Base-by-base conservation (phyloP, 2,329 filamentous ascomycete species). In the Neofusicoccum ribis region DNA sequence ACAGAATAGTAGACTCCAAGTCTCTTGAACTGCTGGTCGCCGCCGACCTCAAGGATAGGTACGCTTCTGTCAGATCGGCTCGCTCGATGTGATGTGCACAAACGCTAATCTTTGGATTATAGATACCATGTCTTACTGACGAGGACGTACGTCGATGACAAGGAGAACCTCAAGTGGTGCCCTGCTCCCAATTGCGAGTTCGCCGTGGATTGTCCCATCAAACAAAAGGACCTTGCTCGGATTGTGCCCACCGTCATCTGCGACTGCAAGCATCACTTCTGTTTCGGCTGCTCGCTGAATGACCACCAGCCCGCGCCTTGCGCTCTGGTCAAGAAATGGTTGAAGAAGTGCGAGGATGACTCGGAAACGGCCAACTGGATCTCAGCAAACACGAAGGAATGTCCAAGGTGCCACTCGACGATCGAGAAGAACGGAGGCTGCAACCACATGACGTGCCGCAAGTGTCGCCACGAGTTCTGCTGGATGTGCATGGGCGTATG, bases 401-500 rank as follows among this genome's bases (percentile, higher is more conserved):
- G 95, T 69, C 94, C 95, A 0, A 95, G 91, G 76, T 99, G 95
- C 78, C 88, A 92, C 71, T 98, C 94, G 2, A 99, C 95, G 0
- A 99, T 99, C 50, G 95, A 99, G 80, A 99, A 99, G 86, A 99
- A 99, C 70, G 93, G 93, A 61, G 93, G 93, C 3, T 97, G 93
- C 82, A 97, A 97, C 80, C 93, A 97, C 78, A 97, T 97, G 93
- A 97, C 93, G 0, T 97, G 93, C 76, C 85, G 93, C 65, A 97
- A 97, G 78, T 97, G 93, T 82, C 92, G 93, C 73, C 89, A 97
- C 74, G 93, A 97, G 74, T 97, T 99, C 74, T 99, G 95, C 81
- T 99, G 95, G 95, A 98, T 99, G 91, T 99, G 95, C 74, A 99
- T 99, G 95, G 95, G 95, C 0, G 83, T 97, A 0, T 99, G 95